Evolutionary conservation across 345 rosid genomes (phyloP).

Genomic region (Salix caprea): DNA sequence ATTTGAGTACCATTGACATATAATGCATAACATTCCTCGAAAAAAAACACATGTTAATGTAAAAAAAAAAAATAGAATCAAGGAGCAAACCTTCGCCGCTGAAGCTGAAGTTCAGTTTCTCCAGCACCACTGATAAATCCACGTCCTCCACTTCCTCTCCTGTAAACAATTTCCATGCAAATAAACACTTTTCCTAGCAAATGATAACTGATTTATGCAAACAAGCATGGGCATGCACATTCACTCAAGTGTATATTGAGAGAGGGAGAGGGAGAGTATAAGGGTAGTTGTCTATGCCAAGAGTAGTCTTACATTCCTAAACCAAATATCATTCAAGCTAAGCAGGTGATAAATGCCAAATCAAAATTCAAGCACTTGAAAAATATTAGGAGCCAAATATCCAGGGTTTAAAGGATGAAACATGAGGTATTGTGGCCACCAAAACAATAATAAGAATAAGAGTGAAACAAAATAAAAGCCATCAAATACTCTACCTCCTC

Average conservation of each 20-base stretch:
- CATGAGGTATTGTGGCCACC: background rate
- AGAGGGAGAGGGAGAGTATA: background rate
- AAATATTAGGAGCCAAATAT: background rate
- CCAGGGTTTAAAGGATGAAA: background rate
- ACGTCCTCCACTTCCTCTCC: slow-evolving; percentile 93
- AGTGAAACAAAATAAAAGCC: background rate
- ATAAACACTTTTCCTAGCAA: background rate
- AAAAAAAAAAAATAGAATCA: background rate
- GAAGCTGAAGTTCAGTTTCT: slow-evolving; percentile 98
- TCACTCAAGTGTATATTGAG: background rate
- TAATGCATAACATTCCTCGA: background rate
- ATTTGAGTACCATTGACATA: too few species aligned
- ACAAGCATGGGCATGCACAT: background rate
- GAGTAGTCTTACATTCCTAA: background rate
- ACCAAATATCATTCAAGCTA: background rate
- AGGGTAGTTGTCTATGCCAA: too few species aligned
- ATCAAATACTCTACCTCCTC: background rate
- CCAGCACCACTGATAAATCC: slow-evolving; percentile 97
- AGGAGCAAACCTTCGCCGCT: slow-evolving; percentile 64
- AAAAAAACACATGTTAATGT: background rate
- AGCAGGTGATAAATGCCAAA: background rate
- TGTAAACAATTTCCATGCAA: slow-evolving; percentile 28
- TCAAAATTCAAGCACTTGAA: background rate
- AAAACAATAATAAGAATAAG: background rate
- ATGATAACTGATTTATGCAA: background rate